Conservation (phyloP, 768 basidiomycete species). For the Cystofilobasidium bisporidii region DNA sequence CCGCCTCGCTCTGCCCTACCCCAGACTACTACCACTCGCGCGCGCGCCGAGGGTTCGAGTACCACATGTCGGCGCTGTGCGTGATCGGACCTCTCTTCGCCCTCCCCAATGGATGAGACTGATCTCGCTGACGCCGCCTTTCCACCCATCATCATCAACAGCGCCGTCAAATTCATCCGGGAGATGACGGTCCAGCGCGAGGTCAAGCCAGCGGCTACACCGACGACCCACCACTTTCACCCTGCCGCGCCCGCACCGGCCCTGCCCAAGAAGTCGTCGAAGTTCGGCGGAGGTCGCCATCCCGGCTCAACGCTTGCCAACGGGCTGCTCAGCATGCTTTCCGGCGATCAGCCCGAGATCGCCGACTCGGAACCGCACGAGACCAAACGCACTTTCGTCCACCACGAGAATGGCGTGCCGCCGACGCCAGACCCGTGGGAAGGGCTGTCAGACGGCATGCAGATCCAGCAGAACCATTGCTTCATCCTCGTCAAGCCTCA, state of each 20-base stretch:
- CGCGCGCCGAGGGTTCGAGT: constrained; percentile 66
- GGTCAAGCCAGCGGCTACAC: not conserved
- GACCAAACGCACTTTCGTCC: constrained; percentile 4
- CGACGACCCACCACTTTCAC: constrained; percentile 12
- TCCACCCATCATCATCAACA: no score
- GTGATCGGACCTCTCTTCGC: constrained; percentile 30
- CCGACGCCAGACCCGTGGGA: constrained; percentile 22
- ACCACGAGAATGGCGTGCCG: constrained; percentile 12
- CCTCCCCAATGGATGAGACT: no score
- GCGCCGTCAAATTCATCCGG: constrained; percentile 75
- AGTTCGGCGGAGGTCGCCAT: not conserved
- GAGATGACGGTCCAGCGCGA: constrained; percentile 53
- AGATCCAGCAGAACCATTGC: constrained; percentile 55
- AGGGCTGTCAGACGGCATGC: constrained; percentile 37
- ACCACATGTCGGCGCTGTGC: constrained; percentile 76
- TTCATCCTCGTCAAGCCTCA: constrained; percentile 87
- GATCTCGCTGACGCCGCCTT: no score
- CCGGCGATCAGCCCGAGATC: constrained; percentile 13
- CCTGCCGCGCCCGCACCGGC: not conserved
- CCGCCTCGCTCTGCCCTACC: constrained; percentile 56
- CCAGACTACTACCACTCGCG: constrained; percentile 77
- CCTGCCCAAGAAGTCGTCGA: constrained; percentile 3
- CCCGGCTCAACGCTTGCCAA: constrained; percentile 7
- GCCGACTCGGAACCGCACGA: not conserved
- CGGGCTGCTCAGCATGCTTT: constrained; percentile 23